These are phyloP conservation scores for Nitzschia inconspicua DNA, from an alignment of 108 stramenopile species.

Conservation along the genomic window DNA sequence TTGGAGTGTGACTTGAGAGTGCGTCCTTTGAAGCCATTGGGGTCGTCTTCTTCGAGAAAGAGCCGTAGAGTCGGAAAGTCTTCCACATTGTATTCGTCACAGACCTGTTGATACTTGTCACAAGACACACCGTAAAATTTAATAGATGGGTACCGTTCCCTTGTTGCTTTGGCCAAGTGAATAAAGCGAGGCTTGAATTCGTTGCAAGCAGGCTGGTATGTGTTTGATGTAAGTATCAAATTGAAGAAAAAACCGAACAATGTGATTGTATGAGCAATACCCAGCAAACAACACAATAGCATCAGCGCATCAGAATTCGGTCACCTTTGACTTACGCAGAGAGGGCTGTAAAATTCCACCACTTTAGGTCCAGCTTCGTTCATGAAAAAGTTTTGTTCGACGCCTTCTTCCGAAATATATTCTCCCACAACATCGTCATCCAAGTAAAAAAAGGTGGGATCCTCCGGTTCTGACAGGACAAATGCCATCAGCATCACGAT, in stretches of 20 bases:
- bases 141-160: constrained; percentile 11
- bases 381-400: constrained; percentile 15
- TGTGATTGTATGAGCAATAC: background rate
- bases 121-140: constrained; percentile 46
- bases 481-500: constrained; percentile 4
- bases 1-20: background rate
- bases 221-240: too few relatives aligned
- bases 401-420: constrained; percentile 2
- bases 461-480: background rate
- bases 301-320: background rate
- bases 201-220: constrained; percentile 24
- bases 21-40: constrained; percentile 1
- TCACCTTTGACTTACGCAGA: constrained; percentile 20
- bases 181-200: constrained; percentile 28
- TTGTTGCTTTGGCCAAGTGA: constrained; percentile 16
- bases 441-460: background rate
- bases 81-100: constrained; percentile 11
- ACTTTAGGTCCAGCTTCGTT: constrained; percentile 19
- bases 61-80: constrained; percentile 18
- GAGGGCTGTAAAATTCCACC: constrained; percentile 41
- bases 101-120: constrained; percentile 18
- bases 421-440: constrained; percentile 4
- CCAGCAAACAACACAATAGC: background rate
- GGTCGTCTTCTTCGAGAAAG: constrained; percentile 8
- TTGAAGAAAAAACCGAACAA: background rate